Conservation (phyloP, 2,329 filamentous ascomycete species). For the Ophiocordyceps sinensis region DNA sequence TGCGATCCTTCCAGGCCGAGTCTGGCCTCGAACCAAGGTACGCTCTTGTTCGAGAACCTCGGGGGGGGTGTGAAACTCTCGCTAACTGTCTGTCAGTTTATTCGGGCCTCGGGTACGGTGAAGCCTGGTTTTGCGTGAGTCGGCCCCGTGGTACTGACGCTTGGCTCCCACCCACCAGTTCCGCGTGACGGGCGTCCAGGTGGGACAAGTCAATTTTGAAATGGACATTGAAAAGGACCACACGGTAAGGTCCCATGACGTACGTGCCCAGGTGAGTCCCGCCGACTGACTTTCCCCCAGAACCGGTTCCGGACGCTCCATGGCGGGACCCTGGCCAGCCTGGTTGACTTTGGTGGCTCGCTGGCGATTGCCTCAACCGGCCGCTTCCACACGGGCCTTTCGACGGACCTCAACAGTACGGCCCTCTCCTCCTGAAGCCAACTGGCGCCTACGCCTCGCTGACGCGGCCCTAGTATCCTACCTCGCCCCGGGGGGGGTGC, state of each 20-base stretch:
- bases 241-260: slow-evolving; percentile 36
- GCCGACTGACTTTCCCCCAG: slow-evolving; percentile 21
- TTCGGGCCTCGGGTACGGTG: slow-evolving; percentile 13
- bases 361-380: slow-evolving; percentile 51
- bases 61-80: not conserved
- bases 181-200: slow-evolving; percentile 46
- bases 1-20: slow-evolving; percentile 71
- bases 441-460: not conserved
- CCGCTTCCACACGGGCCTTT: slow-evolving; percentile 47
- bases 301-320: slow-evolving; percentile 66
- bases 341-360: slow-evolving; percentile 54
- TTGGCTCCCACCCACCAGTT: slow-evolving; percentile 32
- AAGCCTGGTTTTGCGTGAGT: not conserved
- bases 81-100: slow-evolving; percentile 8
- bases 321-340: slow-evolving; percentile 64
- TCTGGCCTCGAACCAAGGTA: slow-evolving; percentile 85
- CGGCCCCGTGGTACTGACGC: not conserved
- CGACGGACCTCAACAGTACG: slow-evolving; percentile 48
- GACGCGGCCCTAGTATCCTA: slow-evolving; percentile 42
- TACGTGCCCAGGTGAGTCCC: not conserved
- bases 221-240: slow-evolving; percentile 61
- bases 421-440: not conserved
- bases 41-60: not conserved
- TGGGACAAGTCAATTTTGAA: slow-evolving; percentile 62
- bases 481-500: slow-evolving; percentile 40